These are phyloP conservation scores for Apophysomyces ossiformis DNA, from an alignment of 371 early-diverging fungal species.

Conservation along the genomic window DNA sequence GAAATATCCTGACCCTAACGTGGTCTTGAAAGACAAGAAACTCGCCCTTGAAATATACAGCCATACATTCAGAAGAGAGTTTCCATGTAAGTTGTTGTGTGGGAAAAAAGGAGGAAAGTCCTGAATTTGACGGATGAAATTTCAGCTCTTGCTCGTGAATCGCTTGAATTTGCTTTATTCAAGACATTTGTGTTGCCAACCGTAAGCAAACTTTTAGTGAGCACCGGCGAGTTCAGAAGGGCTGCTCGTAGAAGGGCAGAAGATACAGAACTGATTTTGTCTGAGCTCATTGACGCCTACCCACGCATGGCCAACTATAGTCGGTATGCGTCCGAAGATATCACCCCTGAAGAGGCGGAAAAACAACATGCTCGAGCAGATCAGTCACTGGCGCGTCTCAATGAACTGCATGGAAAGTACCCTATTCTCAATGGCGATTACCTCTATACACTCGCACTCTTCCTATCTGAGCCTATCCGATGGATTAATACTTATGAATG, in stretches of 20 bases:
- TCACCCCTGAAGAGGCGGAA: conserved; percentile 21
- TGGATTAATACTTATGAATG: conserved; percentile 58
- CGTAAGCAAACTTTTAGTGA: conserved; percentile 52
- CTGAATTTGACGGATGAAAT: no score
- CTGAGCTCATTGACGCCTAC: conserved; percentile 46
- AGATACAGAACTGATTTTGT: conserved; percentile 51
- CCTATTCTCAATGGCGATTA: conserved; percentile 56
- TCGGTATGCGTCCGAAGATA: background rate
- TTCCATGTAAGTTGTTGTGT: conserved; percentile 36
- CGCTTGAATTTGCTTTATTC: conserved; percentile 55
- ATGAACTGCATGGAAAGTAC: conserved; percentile 58
- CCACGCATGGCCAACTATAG: conserved; percentile 23
- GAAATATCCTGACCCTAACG: conserved; percentile 54
- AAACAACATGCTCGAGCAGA: conserved; percentile 39
- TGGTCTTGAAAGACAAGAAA: conserved; percentile 39
- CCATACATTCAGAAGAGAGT: conserved; percentile 43
- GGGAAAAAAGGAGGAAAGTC: no score
- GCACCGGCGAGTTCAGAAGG: conserved; percentile 49
- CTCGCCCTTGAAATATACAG: conserved; percentile 49
- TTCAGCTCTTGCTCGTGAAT: conserved; percentile 17
- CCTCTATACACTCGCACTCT: conserved; percentile 50
- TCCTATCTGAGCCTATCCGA: conserved; percentile 47
- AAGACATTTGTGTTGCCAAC: conserved; percentile 57
- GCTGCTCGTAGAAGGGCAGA: conserved; percentile 46
- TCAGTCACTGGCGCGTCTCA: conserved; percentile 44